Evolutionary conservation across 495 filamentous ascomycete species (phyloP).

Genomic region (Aspergillus taichungensis): DNA sequence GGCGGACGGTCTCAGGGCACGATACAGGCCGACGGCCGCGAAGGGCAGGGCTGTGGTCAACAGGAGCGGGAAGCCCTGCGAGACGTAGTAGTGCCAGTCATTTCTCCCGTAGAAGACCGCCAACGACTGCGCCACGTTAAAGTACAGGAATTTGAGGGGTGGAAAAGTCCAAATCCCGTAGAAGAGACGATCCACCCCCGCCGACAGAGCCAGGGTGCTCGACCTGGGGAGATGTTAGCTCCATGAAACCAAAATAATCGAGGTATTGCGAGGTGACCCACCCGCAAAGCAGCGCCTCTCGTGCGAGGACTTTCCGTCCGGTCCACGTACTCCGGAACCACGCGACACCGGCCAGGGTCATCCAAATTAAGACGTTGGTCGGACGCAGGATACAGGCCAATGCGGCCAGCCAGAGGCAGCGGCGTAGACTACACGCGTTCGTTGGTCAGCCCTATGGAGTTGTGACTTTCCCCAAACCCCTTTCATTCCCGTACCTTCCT

Average conservation of each 20-base stretch:
- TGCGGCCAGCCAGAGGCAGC: slow-evolving; percentile 67
- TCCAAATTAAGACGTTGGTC: slow-evolving; percentile 86
- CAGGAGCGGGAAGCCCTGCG: slow-evolving; percentile 80
- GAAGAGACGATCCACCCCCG: slow-evolving; percentile 67
- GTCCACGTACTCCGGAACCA: slow-evolving; percentile 30
- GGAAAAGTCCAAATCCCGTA: slow-evolving; percentile 88
- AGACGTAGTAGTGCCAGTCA: slow-evolving; percentile 85
- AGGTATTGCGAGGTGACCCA: slow-evolving; percentile 19
- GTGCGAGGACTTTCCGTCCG: slow-evolving; percentile 44
- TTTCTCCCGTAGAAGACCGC: slow-evolving; percentile 91
- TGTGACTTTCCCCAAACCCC: not conserved
- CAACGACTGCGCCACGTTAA: slow-evolving; percentile 81
- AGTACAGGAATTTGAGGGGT: slow-evolving; percentile 78
- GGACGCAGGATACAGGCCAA: slow-evolving; percentile 81
- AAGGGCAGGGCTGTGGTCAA: slow-evolving; percentile 80
- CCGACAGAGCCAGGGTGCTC: slow-evolving; percentile 50
- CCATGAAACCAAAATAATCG: not conserved
- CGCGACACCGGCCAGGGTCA: slow-evolving; percentile 42
- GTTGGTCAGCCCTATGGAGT: slow-evolving; percentile 1
- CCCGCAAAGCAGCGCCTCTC: slow-evolving; percentile 62
- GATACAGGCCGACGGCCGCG: slow-evolving; percentile 55
- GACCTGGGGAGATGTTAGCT: slow-evolving; percentile 28
- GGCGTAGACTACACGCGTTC: slow-evolving; percentile 37
- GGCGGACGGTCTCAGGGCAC: slow-evolving; percentile 28
- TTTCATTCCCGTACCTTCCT: slow-evolving; percentile 4